Base-by-base conservation (phyloP, 2,329 filamentous ascomycete genomes). In the Ophiostoma quercus region DNA sequence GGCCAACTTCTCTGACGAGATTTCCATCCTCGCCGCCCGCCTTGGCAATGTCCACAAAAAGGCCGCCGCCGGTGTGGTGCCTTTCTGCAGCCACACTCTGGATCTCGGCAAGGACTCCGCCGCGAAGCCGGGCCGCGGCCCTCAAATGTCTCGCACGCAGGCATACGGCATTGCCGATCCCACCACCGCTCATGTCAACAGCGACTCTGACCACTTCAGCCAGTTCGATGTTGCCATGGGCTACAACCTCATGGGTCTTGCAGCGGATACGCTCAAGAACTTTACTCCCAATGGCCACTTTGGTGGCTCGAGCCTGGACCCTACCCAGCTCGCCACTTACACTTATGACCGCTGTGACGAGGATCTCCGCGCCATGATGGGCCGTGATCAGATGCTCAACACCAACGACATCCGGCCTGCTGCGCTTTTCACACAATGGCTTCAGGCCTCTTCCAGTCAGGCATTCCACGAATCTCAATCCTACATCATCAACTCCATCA, bases 141-240 rank as follows among this genome's bases (percentile, higher is more conserved):
- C 19, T 16, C 6, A 65, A 2, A 32, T 65, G 62, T 19, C 62
- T 22, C 62, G 62, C 6, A n/a, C 68, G 9, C 7, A n/a, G n/a
- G 1, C 41, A 6, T 22, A 11, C 1, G 60, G 51, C 19, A 37
- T 68, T 6, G 34, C 11, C 19, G 65, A 60, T 41, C 51, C 37
- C 16, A 32, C 37, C 54, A n/a, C 22, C 1, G 54, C 32, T 11
- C 65, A 63, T 25, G 65, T 37, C 51, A 63, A 51, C 51, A n/a
- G 9, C n/a, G 11, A 14, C 16, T 39, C 9, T 8, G 29, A 1
- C 3, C 9, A 47, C 16, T 66, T 71, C 16, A 43, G 39, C 3
- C 9, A 34, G 4, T 1, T 29, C 6, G 68, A 68, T 25, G 68
- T 71, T 19, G 70, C 22, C 66, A 54, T 37, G 68, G 70, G 70